Conservation (phyloP, 106 monocot genomes). For the Vanilla planifolia region DNA sequence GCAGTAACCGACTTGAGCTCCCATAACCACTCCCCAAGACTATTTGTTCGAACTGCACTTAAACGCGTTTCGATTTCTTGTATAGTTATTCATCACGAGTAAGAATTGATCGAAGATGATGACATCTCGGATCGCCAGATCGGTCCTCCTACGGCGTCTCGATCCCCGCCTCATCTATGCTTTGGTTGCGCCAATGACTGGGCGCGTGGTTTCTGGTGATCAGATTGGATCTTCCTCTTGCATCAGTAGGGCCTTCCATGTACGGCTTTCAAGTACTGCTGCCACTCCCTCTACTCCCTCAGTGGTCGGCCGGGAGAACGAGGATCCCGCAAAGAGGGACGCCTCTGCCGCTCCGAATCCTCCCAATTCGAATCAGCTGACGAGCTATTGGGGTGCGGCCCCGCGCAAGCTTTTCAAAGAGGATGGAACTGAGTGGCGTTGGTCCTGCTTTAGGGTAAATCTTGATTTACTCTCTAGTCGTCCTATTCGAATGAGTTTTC, state of each 20-base stretch:
- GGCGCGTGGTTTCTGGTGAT: not conserved
- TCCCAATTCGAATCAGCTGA: constrained; percentile 13
- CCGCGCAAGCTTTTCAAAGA: constrained; percentile 30
- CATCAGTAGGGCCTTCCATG: not conserved
- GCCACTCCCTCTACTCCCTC: not conserved
- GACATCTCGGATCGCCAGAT: constrained; percentile 6
- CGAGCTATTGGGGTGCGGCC: constrained; percentile 56
- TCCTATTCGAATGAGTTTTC: not conserved
- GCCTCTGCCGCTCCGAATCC: not conserved
- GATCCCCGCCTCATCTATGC: not conserved
- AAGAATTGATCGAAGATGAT: constrained; percentile 14
- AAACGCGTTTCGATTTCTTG: no score
- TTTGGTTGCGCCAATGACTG: not conserved
- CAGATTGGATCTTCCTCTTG: not conserved
- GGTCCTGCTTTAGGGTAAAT: constrained; percentile 53
- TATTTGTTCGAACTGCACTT: no score
- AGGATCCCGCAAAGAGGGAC: not conserved
- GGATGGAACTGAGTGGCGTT: constrained; percentile 55
- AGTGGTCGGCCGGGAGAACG: not conserved
- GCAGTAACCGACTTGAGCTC: no score
- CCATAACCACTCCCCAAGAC: no score
- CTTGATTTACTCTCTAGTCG: not conserved
- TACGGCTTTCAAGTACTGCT: constrained; percentile 6
- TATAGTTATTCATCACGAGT: no score
- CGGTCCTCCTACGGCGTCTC: constrained; percentile 1